Percentiles rank a stretch among this genome's conserved stretches.
Evolutionary conservation across 352 stramenopile species (phyloP).

Genomic region (Elongisporangium prolatum): DNA sequence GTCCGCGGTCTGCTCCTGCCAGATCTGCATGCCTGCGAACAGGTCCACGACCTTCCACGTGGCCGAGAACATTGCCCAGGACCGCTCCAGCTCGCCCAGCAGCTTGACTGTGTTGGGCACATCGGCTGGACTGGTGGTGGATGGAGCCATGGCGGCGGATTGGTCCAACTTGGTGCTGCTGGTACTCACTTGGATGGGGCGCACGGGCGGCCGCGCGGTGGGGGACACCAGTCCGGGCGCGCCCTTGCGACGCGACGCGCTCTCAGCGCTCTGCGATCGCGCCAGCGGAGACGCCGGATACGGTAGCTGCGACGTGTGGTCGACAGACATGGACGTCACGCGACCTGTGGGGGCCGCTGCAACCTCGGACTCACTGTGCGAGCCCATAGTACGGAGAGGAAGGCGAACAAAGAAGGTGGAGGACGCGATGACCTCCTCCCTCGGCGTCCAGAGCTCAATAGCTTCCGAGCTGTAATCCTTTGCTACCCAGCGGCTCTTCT

Average conservation of each 20-base stretch:
- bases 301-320: neutral
- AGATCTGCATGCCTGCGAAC: constrained; percentile 65
- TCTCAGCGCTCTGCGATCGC: constrained; percentile 2
- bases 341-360: neutral
- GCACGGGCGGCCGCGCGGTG: constrained; percentile 1
- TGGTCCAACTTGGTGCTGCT: constrained; percentile 1
- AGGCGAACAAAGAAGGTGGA: too few species aligned
- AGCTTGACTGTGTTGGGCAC: constrained; percentile 59
- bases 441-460: neutral
- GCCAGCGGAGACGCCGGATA: constrained; percentile 11
- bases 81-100: constrained; percentile 65
- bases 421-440: neutral
- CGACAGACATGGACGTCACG: neutral
- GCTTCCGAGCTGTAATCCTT: neutral
- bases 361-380: neutral
- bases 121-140: constrained; percentile 10
- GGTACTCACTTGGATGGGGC: constrained; percentile 7
- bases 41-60: constrained; percentile 64
- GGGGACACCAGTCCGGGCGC: constrained; percentile 11
- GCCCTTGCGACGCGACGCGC: neutral
- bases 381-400: neutral
- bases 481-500: neutral
- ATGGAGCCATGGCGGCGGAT: neutral
- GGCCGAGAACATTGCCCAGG: constrained; percentile 67
- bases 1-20: constrained; percentile 36